These are phyloP conservation scores for Globisporangium nodosum DNA, from an alignment of 352 stramenopile genomes.

Conservation along the genomic window DNA sequence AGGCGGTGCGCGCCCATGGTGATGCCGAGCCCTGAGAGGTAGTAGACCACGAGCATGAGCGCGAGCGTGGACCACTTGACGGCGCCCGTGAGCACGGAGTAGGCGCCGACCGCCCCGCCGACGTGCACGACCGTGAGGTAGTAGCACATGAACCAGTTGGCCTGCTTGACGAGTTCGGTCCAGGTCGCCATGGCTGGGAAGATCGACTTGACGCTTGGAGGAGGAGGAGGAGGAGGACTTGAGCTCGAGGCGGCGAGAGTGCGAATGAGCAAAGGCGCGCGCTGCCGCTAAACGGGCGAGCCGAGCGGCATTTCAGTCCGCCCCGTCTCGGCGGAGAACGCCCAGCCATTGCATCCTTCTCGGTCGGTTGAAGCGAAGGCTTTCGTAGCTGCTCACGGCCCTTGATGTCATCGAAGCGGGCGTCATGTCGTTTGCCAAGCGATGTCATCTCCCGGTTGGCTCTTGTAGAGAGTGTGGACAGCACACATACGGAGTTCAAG, in stretches of 20 bases:
- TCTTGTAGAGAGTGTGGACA: background rate
- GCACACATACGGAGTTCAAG: background rate
- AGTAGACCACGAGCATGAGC: conserved; percentile 86
- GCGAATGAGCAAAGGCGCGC: conserved; percentile 5
- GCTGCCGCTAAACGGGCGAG: background rate
- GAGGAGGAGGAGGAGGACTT: background rate
- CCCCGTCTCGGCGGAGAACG: background rate
- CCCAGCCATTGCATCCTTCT: background rate
- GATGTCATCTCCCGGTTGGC: background rate
- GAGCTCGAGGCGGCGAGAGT: background rate
- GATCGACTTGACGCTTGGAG: background rate
- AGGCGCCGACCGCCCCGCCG: conserved; percentile 85
- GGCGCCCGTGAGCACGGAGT: conserved; percentile 49
- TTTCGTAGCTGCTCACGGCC: background rate
- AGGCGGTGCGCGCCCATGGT: conserved; percentile 96
- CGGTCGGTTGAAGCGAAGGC: background rate
- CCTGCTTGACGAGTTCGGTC: conserved; percentile 48
- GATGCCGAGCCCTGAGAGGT: conserved; percentile 92
- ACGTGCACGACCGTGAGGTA: conserved; percentile 95
- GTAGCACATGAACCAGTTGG: conserved; percentile 98
- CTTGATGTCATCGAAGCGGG: background rate
- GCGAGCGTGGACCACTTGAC: conserved; percentile 88
- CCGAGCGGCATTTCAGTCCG: background rate
- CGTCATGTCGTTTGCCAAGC: background rate
- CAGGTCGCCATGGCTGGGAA: conserved; percentile 10